These are phyloP conservation scores for Fusarium ramigenum DNA, from an alignment of 2,329 filamentous ascomycete species.

Conservation along the genomic window DNA sequence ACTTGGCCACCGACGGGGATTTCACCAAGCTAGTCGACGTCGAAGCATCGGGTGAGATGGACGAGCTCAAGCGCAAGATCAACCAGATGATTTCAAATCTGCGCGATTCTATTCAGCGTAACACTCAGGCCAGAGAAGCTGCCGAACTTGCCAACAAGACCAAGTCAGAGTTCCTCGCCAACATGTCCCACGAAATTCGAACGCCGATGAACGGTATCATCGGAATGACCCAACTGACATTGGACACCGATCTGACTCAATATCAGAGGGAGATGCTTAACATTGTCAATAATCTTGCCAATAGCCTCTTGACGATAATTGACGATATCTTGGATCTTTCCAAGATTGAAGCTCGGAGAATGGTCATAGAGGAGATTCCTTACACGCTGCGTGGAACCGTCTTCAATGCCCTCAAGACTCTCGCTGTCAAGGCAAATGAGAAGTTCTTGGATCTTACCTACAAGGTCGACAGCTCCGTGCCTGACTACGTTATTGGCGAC, in stretches of 20 bases:
- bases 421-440: constrained; percentile 97
- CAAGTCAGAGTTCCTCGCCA: constrained; percentile 97
- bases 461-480: constrained; percentile 90
- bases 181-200: constrained; percentile 98
- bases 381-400: constrained; percentile 94
- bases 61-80: constrained; percentile 98
- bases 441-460: constrained; percentile 93
- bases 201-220: constrained; percentile 99
- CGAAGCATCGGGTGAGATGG: constrained; percentile 98
- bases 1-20: constrained; percentile 94
- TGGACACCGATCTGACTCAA: constrained; percentile 93
- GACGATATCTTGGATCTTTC: constrained; percentile 81
- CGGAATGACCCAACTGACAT: constrained; percentile 94
- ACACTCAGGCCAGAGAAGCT: constrained; percentile 93
- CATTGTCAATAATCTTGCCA: constrained; percentile 95
- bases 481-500: constrained; percentile 94
- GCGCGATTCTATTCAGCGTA: constrained; percentile 94
- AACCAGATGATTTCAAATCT: constrained; percentile 99
- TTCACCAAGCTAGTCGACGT: constrained; percentile 98
- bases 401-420: constrained; percentile 95
- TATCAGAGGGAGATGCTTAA: constrained; percentile 99
- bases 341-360: constrained; percentile 92
- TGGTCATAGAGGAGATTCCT: constrained; percentile 98
- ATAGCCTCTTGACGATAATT: constrained; percentile 96
- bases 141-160: constrained; percentile 97